phyloP scores from a whole-genome alignment of 2,329 filamentous ascomycete species.

The Lecanicillium sp. region DNA sequence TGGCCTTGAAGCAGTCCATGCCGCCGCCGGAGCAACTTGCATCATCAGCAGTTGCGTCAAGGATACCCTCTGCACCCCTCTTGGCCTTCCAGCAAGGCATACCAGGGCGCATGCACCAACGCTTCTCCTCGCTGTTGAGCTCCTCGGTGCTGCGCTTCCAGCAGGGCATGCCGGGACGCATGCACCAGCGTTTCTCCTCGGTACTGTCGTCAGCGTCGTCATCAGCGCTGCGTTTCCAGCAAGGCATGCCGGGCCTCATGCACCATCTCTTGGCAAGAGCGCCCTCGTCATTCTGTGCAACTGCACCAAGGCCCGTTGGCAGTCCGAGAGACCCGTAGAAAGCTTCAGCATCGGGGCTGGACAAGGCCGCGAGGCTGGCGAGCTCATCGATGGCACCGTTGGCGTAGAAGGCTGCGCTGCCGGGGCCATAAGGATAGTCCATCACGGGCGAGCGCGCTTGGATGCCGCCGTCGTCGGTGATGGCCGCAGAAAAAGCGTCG shows the following conservation, averaged over 20 bases:
- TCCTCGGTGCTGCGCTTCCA: conserved; percentile 28
- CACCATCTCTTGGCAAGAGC: conserved; percentile 17
- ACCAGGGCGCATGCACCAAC: conserved; percentile 29
- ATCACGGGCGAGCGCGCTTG: conserved; percentile 18
- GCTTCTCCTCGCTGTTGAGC: conserved; percentile 16
- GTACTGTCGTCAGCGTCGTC: conserved; percentile 17
- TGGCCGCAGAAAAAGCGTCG: conserved; percentile 21
- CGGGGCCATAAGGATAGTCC: conserved; percentile 24
- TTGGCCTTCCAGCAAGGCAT: conserved; percentile 34
- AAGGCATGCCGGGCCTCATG: conserved; percentile 21
- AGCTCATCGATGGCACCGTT: conserved; percentile 31
- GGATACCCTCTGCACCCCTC: conserved; percentile 28
- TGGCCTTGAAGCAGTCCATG: conserved; percentile 29
- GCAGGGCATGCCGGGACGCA: conserved; percentile 23
- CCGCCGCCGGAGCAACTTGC: conserved; percentile 16
- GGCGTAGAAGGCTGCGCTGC: conserved; percentile 28
- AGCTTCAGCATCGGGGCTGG: conserved; percentile 18
- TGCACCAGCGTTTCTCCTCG: conserved; percentile 21
- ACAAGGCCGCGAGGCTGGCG: conserved; percentile 25
- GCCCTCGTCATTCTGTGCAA: conserved; percentile 14
- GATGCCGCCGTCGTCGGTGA: conserved; percentile 17
- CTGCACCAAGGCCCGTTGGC: conserved; percentile 21
- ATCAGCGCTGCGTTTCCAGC: conserved; percentile 29
- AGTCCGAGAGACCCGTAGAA: conserved; percentile 26
- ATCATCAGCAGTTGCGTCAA: conserved; percentile 22